Conservation (phyloP, 768 basidiomycete species). For the Cystofilobasidium capitatum region DNA sequence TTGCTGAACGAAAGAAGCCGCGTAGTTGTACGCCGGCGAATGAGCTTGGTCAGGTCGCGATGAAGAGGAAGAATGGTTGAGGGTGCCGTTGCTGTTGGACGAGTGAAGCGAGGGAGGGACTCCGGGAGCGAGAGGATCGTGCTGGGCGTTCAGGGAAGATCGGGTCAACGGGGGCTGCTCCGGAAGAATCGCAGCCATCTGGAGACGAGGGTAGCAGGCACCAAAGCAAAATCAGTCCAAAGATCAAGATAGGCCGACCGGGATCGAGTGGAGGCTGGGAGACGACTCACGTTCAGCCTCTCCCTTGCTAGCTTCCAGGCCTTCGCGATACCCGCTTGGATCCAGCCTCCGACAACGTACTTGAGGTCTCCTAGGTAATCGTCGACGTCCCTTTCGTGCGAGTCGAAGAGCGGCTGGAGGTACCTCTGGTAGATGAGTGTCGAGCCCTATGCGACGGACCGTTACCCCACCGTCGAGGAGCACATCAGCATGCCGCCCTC, state of each 20-base stretch:
- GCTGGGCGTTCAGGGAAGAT: neutral
- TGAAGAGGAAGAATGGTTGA: neutral
- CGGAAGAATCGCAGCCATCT: constrained; percentile 4
- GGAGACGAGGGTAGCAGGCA: too few species aligned
- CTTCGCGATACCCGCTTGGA: constrained; percentile 34
- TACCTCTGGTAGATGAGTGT: constrained; percentile 71
- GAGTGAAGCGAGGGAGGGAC: constrained; percentile 20
- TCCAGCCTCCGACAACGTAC: constrained; percentile 30
- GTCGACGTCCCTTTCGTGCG: constrained; percentile 79
- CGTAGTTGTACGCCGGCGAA: constrained; percentile 16
- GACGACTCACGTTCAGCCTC: constrained; percentile 35
- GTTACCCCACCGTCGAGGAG: too few species aligned
- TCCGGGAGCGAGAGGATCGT: too few species aligned
- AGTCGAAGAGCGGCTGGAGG: constrained; percentile 70
- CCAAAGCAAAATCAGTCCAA: neutral
- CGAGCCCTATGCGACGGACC: too few species aligned
- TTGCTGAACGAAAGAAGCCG: constrained; percentile 8
- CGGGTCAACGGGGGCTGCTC: neutral
- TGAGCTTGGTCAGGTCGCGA: neutral
- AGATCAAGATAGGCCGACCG: neutral
- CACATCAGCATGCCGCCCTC: neutral
- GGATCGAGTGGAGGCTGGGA: neutral
- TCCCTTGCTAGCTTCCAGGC: constrained; percentile 36
- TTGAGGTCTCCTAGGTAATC: constrained; percentile 51
- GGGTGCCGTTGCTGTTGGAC: neutral